phyloP scores from a whole-genome alignment of 1,284 basidiomycete genomes.

The Puccinia polysora region DNA sequence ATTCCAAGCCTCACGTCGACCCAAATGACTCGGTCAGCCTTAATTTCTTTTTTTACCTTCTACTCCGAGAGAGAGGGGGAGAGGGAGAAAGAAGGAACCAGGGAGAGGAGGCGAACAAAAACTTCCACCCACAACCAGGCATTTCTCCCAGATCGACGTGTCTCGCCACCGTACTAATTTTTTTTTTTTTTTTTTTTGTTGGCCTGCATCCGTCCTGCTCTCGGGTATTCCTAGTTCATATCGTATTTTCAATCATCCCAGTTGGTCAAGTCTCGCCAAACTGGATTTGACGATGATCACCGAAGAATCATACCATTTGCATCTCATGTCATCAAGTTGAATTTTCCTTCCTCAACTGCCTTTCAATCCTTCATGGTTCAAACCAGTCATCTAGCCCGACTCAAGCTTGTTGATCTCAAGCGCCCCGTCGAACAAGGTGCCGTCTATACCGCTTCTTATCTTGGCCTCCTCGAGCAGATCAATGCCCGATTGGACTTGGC shows the following conservation, averaged over 20 bases:
- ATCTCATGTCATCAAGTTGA: constrained; percentile 20
- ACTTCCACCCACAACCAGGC: too few species aligned
- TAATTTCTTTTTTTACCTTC: background rate
- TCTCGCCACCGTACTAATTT: too few species aligned
- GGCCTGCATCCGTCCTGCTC: background rate
- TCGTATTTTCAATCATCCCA: background rate
- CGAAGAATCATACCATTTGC: constrained; percentile 8
- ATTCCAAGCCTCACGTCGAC: background rate
- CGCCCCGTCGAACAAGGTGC: background rate
- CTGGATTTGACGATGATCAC: constrained; percentile 20
- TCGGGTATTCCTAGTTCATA: background rate
- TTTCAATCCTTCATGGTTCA: constrained; percentile 10
- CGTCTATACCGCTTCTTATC: constrained; percentile 43
- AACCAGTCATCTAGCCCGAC: background rate
- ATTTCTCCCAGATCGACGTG: too few species aligned
- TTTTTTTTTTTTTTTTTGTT: too few species aligned
- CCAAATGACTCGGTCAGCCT: background rate
- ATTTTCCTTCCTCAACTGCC: background rate
- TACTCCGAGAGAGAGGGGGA: background rate
- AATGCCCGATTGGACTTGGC: constrained; percentile 59
- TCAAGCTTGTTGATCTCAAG: constrained; percentile 1
- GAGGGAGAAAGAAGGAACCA: too few species aligned
- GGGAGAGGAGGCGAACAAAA: too few species aligned
- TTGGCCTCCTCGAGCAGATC: constrained; percentile 55
- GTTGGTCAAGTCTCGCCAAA: constrained; percentile 7